These are phyloP conservation scores for Ogataea trehaloabstinens DNA, from an alignment of 805 yeast species.

Conservation along the genomic window DNA sequence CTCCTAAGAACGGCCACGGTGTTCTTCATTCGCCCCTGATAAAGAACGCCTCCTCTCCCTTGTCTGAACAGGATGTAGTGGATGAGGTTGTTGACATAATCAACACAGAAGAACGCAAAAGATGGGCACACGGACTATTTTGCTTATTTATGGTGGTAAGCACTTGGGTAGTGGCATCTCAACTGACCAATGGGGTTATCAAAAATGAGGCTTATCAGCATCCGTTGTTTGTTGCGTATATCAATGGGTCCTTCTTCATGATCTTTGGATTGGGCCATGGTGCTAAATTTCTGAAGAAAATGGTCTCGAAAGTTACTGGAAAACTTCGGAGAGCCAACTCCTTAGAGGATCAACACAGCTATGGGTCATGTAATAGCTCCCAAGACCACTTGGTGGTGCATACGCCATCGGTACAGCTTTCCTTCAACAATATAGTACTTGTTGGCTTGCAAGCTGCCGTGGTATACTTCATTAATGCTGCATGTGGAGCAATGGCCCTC, in stretches of 20 bases:
- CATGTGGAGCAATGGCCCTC: conserved; percentile 40
- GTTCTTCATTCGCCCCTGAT: conserved; percentile 17
- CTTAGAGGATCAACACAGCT: not conserved
- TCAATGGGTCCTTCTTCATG: conserved; percentile 47
- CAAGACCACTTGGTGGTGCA: conserved; percentile 12
- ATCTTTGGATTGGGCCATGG: conserved; percentile 41
- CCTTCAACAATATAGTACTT: conserved; percentile 30
- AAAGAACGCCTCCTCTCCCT: conserved; percentile 7
- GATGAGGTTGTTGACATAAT: conserved; percentile 33
- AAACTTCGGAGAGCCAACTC: not conserved
- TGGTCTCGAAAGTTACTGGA: too few relatives aligned
- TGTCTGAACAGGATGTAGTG: conserved; percentile 23
- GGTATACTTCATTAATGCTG: conserved; percentile 42
- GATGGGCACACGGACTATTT: conserved; percentile 44
- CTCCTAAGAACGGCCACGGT: conserved; percentile 14
- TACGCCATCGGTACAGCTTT: conserved; percentile 23
- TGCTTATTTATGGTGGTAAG: conserved; percentile 40
- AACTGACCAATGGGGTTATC: conserved; percentile 46
- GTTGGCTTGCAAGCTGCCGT: conserved; percentile 41
- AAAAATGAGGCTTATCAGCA: conserved; percentile 48
- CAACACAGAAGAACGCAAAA: conserved; percentile 36
- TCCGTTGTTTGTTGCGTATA: conserved; percentile 45
- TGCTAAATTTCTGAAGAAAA: not conserved
- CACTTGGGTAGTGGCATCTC: conserved; percentile 50
- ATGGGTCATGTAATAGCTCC: conserved; percentile 10